Conservation (phyloP, 495 filamentous ascomycete genomes). For the Neurospora sublineolata region DNA sequence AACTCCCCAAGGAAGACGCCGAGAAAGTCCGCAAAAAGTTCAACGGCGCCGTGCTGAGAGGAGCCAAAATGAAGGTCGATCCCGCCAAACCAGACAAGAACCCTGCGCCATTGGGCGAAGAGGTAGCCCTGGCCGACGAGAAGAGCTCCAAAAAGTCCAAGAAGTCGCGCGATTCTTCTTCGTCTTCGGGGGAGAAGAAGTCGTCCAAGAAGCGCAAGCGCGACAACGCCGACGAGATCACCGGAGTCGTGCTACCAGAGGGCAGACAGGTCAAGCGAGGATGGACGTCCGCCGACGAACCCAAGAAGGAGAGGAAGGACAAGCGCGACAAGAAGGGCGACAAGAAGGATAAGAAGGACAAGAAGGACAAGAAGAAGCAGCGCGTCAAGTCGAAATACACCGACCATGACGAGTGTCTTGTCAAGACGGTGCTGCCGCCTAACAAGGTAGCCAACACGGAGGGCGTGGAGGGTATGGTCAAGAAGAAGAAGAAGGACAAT, state of each 20-base stretch:
- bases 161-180: conserved; percentile 5
- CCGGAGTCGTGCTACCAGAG: conserved; percentile 60
- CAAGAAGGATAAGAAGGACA: conserved; percentile 36
- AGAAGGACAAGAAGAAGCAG: conserved; percentile 43
- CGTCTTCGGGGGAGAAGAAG: conserved; percentile 41
- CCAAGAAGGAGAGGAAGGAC: conserved; percentile 40
- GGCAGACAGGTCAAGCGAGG: conserved; percentile 76
- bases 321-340: conserved; percentile 36
- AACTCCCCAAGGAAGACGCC: conserved; percentile 67
- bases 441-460: conserved; percentile 36
- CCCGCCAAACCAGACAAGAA: conserved; percentile 49
- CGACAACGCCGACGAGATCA: conserved; percentile 37
- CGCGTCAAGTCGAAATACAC: conserved; percentile 64
- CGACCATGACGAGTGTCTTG: conserved; percentile 65
- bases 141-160: conserved; percentile 29
- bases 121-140: conserved; percentile 22
- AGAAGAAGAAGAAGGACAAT: conserved; percentile 42
- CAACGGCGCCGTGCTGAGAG: conserved; percentile 78
- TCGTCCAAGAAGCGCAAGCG: conserved; percentile 42
- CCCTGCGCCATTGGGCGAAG: conserved; percentile 21
- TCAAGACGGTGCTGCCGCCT: conserved; percentile 64
- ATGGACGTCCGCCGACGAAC: conserved; percentile 62
- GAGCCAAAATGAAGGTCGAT: conserved; percentile 74
- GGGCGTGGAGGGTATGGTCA: conserved; percentile 36
- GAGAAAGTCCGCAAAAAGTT: conserved; percentile 85